A percentile compares a stretch with the other conserved stretches of the same genome.
phyloP scores from a whole-genome alignment of 106 monocot species.

The Apostasia shenzhenica region DNA sequence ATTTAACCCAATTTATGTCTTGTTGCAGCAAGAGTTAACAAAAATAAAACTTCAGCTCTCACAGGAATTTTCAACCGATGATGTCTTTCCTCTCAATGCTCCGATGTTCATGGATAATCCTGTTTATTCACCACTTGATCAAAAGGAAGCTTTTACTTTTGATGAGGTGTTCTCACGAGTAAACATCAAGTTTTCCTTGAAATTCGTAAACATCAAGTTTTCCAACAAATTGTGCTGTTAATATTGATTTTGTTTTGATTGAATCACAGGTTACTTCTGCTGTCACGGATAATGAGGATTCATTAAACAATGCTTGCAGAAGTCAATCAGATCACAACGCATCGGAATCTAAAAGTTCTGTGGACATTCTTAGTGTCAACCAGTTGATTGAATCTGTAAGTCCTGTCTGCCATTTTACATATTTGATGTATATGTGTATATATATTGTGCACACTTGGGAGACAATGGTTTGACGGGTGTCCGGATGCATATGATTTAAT shows the following conservation, averaged over 20 bases:
- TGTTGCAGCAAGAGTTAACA: constrained; percentile 48
- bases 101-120: constrained; percentile 76
- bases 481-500: no score
- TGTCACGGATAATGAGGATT: constrained; percentile 59
- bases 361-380: constrained; percentile 65
- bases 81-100: constrained; percentile 51
- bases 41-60: constrained; percentile 57
- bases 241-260: background rate
- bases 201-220: background rate
- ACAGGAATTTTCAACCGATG: constrained; percentile 74
- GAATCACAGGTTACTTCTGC: constrained; percentile 44
- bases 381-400: constrained; percentile 91
- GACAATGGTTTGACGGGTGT: no score
- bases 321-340: constrained; percentile 45
- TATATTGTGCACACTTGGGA: no score
- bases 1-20: background rate
- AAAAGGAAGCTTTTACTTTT: constrained; percentile 35
- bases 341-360: constrained; percentile 49
- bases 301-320: constrained; percentile 31
- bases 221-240: background rate
- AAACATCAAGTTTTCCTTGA: background rate
- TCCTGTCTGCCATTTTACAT: background rate
- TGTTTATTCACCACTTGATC: constrained; percentile 31
- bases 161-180: constrained; percentile 44
- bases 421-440: no score